These are phyloP conservation scores for Afroboletus lepidellus DNA, from an alignment of 1,284 basidiomycete genomes.

Conservation along the genomic window DNA sequence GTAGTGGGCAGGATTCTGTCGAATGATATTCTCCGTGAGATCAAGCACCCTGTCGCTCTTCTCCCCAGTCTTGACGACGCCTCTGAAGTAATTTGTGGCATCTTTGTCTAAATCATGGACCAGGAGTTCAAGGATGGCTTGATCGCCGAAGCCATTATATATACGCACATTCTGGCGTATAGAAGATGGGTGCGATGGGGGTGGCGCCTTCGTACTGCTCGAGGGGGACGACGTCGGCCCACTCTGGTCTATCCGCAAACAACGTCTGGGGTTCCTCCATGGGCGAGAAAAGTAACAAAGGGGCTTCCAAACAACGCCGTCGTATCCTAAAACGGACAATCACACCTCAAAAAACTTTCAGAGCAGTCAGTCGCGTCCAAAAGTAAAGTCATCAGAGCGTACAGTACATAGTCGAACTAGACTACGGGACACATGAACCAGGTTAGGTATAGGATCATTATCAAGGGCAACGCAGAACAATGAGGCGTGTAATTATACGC, in stretches of 20 bases:
- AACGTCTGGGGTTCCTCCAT: constrained; percentile 31
- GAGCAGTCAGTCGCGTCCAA: not conserved
- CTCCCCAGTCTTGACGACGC: constrained; percentile 73
- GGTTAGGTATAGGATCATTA: constrained; percentile 28
- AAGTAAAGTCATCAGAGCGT: constrained; percentile 5
- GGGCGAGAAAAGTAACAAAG: not conserved
- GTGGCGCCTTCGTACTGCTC: constrained; percentile 77
- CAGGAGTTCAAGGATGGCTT: constrained; percentile 3
- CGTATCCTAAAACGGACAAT: constrained; percentile 1
- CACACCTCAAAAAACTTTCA: not conserved
- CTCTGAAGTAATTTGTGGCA: constrained; percentile 90
- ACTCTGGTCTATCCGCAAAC: constrained; percentile 67
- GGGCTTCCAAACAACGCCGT: not conserved
- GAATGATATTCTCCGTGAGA: constrained; percentile 83
- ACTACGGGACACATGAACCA: constrained; percentile 20
- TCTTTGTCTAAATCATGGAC: constrained; percentile 68
- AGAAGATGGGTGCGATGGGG: constrained; percentile 87
- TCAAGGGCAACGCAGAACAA: constrained; percentile 7
- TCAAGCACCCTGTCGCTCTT: constrained; percentile 77
- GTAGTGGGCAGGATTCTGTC: constrained; percentile 90
- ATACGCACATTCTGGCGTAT: constrained; percentile 78
- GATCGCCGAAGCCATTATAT: constrained; percentile 5
- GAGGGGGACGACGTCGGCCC: constrained; percentile 78
- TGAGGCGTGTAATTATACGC: constrained; percentile 15
- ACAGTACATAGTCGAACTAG: constrained; percentile 26